A percentile compares a stretch with the other conserved stretches of the same genome.
Evolutionary conservation across 805 yeast species (phyloP).

Genomic region (Yamadazyma philogaea): DNA sequence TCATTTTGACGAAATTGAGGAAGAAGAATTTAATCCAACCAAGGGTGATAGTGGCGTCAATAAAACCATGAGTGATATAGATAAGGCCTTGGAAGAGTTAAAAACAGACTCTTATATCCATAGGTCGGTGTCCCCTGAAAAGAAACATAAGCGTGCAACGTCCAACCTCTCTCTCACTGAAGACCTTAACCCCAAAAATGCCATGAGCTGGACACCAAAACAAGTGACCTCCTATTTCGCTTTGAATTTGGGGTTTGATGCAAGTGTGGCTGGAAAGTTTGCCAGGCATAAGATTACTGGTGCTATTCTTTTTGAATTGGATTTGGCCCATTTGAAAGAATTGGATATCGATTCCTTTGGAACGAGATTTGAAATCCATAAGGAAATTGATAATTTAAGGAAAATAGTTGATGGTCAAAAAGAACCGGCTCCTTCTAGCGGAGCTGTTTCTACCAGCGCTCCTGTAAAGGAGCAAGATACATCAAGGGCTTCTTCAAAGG

Average conservation of each 20-base stretch:
- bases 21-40: background rate
- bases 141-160: constrained; percentile 7
- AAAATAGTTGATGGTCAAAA: constrained; percentile 14
- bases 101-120: constrained; percentile 25
- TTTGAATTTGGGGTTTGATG: constrained; percentile 65
- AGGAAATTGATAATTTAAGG: constrained; percentile 75
- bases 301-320: constrained; percentile 76
- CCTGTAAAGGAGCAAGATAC: background rate
- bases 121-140: background rate
- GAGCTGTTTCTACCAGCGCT: background rate
- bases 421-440: constrained; percentile 1
- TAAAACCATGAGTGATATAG: constrained; percentile 66
- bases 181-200: constrained; percentile 47
- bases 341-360: constrained; percentile 91
- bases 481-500: background rate
- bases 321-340: constrained; percentile 82
- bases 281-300: constrained; percentile 89
- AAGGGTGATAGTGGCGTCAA: constrained; percentile 26
- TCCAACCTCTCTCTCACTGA: constrained; percentile 19
- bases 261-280: constrained; percentile 72
- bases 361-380: constrained; percentile 86
- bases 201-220: constrained; percentile 73
- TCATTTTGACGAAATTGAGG: constrained; percentile 1
- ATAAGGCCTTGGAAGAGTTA: constrained; percentile 66
- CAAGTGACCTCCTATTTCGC: constrained; percentile 81